Evolutionary conservation across 2,329 filamentous ascomycete species (phyloP), one percentile per base, ranked within the genome.

Genomic region (Paecilomyces niveus): DNA sequence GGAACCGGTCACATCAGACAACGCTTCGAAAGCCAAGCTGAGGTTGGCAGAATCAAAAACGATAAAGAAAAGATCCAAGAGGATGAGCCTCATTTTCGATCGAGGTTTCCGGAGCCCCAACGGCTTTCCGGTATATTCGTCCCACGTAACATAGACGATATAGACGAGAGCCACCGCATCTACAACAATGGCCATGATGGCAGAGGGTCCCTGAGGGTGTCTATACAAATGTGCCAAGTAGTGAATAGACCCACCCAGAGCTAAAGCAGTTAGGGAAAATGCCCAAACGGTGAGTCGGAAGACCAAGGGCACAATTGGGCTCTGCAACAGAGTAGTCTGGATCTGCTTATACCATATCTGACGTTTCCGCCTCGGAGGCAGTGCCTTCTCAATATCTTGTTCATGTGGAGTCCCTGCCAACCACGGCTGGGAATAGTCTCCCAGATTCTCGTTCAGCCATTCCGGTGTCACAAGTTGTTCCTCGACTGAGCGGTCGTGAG

Each of bases 21-120:
- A 78, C 8, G 90, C 89, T 70, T 90, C 89, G 71, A 97, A 96
- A 1, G 93, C 92, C 63, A 99, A 79, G 49, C 90, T 89, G 26
- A 96, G 83, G 75, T 96, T 97, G 55, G 92, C 92, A 3, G 92
- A 92, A 73, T 96, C 93, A 78, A 99, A 96, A 50, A 97, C 92
- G 68, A 99, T 96, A 72, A 99, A 99, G 68, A 97, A 87, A 3
- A 99, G 81, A 74, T 99, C 94, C 58, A 96, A 83, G 57, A 99
- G 85, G 60, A 97, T 89, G 54, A 99, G 84, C 13, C 89, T 86
- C 63, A 96, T 89, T 73, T 99, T 99, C 54, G 90, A 88, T 58
- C 87, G 87, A 9, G 91, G 86, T 6, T 87, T 87, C 51, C 95
- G 89, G 60, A 99, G 79, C 1, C 94, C 94, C 21, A 99, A 80